These are phyloP conservation scores for Carex cristatella DNA, from an alignment of 176 grass and related monocot genomes.

Conservation along the genomic window DNA sequence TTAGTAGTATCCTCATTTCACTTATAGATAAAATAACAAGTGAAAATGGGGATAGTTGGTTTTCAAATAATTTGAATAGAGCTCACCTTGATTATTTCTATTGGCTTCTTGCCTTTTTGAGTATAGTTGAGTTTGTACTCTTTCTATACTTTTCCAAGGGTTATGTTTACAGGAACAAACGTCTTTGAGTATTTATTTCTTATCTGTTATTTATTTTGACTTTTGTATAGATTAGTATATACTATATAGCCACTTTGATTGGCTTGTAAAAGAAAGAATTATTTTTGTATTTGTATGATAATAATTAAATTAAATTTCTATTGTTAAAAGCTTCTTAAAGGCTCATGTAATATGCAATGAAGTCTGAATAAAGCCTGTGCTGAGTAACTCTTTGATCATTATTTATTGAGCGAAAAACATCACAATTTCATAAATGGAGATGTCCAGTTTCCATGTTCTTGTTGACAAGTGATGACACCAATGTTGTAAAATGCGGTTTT, in stretches of 20 bases:
- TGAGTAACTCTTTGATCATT: too few species aligned
- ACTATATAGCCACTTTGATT: neutral
- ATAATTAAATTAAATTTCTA: neutral
- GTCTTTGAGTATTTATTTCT: neutral
- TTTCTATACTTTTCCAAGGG: slow-evolving; percentile 14
- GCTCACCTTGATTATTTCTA: slow-evolving; percentile 71
- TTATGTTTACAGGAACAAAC: slow-evolving; percentile 31
- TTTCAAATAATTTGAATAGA: slow-evolving; percentile 53
- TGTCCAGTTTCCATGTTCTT: too few species aligned
- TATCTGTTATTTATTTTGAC: neutral
- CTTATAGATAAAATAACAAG: slow-evolving; percentile 24
- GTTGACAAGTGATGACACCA: too few species aligned
- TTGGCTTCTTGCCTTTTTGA: slow-evolving; percentile 41
- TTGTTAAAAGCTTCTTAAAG: neutral
- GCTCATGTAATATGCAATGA: too few species aligned
- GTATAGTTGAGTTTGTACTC: slow-evolving; percentile 27
- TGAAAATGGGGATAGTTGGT: slow-evolving; percentile 29
- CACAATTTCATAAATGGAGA: neutral
- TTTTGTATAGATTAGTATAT: neutral
- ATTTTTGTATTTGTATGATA: neutral
- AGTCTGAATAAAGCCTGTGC: too few species aligned
- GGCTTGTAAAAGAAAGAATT: neutral
- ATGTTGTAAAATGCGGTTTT: too few species aligned
- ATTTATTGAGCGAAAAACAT: neutral
- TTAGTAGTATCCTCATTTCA: slow-evolving; percentile 53